A percentile compares a stretch with the other conserved stretches of the same genome.
Conservation (phyloP, 495 filamentous ascomycete species). For the Penicillium canescens region DNA sequence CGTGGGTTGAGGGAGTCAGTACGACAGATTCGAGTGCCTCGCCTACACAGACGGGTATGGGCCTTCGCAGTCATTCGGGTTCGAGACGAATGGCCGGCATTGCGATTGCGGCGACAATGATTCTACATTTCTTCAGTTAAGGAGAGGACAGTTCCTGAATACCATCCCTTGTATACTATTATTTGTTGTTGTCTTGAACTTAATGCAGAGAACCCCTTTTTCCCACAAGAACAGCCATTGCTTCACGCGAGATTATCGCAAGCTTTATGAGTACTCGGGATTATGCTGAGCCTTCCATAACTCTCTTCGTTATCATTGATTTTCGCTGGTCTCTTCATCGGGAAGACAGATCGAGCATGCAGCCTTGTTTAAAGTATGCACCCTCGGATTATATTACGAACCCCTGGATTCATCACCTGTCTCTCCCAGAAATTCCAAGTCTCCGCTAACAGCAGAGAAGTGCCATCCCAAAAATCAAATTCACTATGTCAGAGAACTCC, state of each 20-base stretch:
- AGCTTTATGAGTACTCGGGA: not conserved
- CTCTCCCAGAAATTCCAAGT: not conserved
- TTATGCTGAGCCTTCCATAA: not conserved
- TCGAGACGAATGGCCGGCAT: conserved; percentile 2
- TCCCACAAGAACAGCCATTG: not conserved
- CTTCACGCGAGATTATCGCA: not conserved
- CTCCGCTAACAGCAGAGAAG: not conserved
- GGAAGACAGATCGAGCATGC: not conserved
- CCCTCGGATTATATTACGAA: not conserved
- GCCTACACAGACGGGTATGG: conserved; percentile 3
- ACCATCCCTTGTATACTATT: conserved; percentile 5
- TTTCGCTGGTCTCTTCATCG: not conserved
- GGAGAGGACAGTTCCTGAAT: not conserved
- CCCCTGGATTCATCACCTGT: not conserved
- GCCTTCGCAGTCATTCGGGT: not conserved
- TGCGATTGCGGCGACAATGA: conserved; percentile 5
- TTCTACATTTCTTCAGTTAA: conserved; percentile 3
- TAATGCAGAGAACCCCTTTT: not conserved
- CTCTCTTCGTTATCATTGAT: not conserved
- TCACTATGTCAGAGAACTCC: not conserved
- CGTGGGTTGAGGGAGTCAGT: conserved; percentile 14
- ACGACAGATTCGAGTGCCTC: conserved; percentile 8
- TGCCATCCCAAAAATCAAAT: not conserved
- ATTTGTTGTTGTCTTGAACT: not conserved
- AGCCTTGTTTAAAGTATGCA: not conserved